Conservation (phyloP, 805 yeast genomes). For the Candida methanosorbosa region DNA sequence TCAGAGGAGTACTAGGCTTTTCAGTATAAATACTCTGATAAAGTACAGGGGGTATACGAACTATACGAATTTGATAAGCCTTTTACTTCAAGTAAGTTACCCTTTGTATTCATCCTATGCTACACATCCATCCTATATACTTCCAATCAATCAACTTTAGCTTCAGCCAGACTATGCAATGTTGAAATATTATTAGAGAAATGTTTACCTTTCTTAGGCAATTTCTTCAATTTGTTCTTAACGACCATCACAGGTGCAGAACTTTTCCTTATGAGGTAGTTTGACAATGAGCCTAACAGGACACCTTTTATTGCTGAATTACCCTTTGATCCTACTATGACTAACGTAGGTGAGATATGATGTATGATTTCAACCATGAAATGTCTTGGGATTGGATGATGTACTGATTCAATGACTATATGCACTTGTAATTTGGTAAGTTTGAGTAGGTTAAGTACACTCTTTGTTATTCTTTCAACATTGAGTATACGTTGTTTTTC, state of each 20-base stretch:
- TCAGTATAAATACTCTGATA: too few relatives aligned
- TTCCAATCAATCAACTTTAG: slow-evolving; percentile 31
- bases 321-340: slow-evolving; percentile 71
- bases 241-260: slow-evolving; percentile 79
- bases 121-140: too few relatives aligned
- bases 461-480: slow-evolving; percentile 33
- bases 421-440: slow-evolving; percentile 66
- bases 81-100: too few relatives aligned
- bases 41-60: too few relatives aligned
- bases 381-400: slow-evolving; percentile 69
- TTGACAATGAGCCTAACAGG: slow-evolving; percentile 62
- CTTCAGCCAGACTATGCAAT: slow-evolving; percentile 32
- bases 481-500: slow-evolving; percentile 33
- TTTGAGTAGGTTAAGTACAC: slow-evolving; percentile 36
- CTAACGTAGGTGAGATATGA: slow-evolving; percentile 63
- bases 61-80: too few relatives aligned
- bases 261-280: slow-evolving; percentile 62
- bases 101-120: too few relatives aligned
- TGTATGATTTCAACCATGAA: slow-evolving; percentile 63
- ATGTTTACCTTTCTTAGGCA: slow-evolving; percentile 44
- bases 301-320: slow-evolving; percentile 67
- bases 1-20: too few relatives aligned
- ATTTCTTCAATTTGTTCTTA: slow-evolving; percentile 59
- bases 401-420: slow-evolving; percentile 64
- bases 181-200: slow-evolving; percentile 50